Percentiles rank a stretch among this genome's conserved stretches.
These are phyloP conservation scores for Diplodia corticola DNA, from an alignment of 2,329 filamentous ascomycete genomes.

Conservation along the genomic window DNA sequence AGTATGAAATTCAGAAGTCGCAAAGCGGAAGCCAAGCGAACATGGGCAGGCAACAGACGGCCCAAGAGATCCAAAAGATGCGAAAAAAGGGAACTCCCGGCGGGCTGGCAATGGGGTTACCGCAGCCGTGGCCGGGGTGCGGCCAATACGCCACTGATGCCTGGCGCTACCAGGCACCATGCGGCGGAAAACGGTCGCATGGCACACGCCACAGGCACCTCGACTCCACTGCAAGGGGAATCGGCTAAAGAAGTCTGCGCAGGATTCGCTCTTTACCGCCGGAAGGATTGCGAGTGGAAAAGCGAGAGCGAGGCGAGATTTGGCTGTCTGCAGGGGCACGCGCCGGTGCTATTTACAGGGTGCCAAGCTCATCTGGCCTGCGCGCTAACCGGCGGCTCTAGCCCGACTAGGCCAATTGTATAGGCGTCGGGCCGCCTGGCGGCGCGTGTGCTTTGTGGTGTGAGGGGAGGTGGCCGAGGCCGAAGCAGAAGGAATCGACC, in stretches of 20 bases:
- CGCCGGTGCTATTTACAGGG: slow-evolving; percentile 3
- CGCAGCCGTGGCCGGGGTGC: background rate
- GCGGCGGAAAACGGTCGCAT: slow-evolving; percentile 1
- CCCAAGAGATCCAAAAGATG: background rate
- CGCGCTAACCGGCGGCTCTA: background rate
- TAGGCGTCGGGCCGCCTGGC: background rate
- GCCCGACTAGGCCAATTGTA: slow-evolving; percentile 1
- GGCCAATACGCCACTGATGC: background rate
- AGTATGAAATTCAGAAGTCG: background rate
- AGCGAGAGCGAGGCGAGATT: slow-evolving; percentile 16
- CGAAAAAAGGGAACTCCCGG: background rate
- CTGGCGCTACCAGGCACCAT: background rate
- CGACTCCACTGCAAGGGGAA: background rate
- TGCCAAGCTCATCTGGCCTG: background rate
- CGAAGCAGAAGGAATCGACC: background rate
- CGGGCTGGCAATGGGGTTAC: background rate
- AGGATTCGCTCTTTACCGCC: slow-evolving; percentile 2
- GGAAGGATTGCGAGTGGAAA: slow-evolving; percentile 8
- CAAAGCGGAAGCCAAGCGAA: background rate
- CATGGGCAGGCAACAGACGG: background rate
- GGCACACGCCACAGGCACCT: background rate
- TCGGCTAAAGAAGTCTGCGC: background rate
- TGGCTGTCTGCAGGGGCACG: background rate
- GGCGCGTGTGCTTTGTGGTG: background rate
- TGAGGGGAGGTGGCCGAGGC: background rate